Conservation (phyloP, 805 yeast species). For the Sugiyamaella qingdaonensis region DNA sequence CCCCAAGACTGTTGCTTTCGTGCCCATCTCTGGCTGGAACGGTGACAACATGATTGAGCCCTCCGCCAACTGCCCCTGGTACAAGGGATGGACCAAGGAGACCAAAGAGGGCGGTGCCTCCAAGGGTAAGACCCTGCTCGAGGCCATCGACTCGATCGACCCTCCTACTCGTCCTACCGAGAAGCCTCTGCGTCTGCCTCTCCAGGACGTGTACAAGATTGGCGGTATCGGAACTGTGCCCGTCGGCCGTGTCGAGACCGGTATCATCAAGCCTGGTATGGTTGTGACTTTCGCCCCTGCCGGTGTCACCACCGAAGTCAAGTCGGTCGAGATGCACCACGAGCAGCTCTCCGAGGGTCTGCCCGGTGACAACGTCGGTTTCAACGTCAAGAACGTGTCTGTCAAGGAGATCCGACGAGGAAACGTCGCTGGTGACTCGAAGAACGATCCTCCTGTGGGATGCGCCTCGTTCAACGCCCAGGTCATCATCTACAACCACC, state of each 20-base stretch:
- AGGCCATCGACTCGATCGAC: conserved; percentile 79
- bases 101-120: conserved; percentile 66
- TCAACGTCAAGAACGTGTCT: conserved; percentile 88
- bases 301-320: conserved; percentile 85
- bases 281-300: conserved; percentile 86
- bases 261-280: conserved; percentile 89
- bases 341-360: conserved; percentile 72
- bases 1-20: conserved; percentile 79
- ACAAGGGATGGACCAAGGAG: conserved; percentile 82
- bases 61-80: conserved; percentile 79
- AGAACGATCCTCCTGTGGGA: conserved; percentile 83
- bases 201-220: conserved; percentile 89
- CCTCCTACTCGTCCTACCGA: conserved; percentile 78
- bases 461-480: conserved; percentile 79
- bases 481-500: conserved; percentile 84
- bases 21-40: conserved; percentile 89
- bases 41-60: conserved; percentile 92
- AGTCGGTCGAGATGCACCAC: conserved; percentile 88
- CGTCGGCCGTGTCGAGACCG: conserved; percentile 92
- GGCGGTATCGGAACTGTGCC: conserved; percentile 92
- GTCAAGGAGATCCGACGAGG: conserved; percentile 89
- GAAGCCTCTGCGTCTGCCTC: conserved; percentile 85
- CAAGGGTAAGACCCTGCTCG: conserved; percentile 79
- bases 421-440: conserved; percentile 88
- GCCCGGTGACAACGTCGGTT: conserved; percentile 89